Conservation (phyloP, 2,329 filamentous ascomycete genomes). For the Sporothrix humicola region DNA sequence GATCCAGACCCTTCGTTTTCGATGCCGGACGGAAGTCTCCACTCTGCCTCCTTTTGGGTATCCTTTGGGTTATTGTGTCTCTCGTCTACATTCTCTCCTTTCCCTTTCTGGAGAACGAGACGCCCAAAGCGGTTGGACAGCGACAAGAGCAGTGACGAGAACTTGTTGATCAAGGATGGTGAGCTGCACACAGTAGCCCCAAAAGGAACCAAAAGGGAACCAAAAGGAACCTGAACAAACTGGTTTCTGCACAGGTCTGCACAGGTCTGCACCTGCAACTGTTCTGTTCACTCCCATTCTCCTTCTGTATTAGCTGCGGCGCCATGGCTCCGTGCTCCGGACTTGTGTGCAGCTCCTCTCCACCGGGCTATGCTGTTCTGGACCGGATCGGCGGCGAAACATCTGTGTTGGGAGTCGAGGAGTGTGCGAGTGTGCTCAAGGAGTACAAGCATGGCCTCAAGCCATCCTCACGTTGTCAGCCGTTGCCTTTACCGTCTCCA, state of each 20-base stretch:
- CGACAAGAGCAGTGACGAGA: neutral
- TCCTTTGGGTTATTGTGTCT: neutral
- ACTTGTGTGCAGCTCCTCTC: neutral
- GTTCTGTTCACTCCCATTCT: no score
- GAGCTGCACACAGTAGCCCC: neutral
- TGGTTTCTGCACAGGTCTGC: neutral
- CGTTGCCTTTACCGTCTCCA: neutral
- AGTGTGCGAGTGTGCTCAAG: neutral
- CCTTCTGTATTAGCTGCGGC: neutral
- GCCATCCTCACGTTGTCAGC: no score
- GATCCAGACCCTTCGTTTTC: neutral
- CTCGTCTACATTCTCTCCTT: neutral
- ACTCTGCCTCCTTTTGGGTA: neutral
- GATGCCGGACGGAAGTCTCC: neutral
- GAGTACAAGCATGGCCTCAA: no score
- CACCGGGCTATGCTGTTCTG: constrained; percentile 22
- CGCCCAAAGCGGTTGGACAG: neutral
- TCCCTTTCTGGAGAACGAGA: neutral
- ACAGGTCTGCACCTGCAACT: neutral
- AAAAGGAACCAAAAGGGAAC: neutral
- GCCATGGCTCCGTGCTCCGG: constrained; percentile 9
- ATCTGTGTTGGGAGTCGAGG: no score
- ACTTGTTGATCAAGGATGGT: no score
- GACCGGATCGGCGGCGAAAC: constrained; percentile 22
- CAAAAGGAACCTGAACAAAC: no score